Base-by-base conservation (phyloP, 805 yeast genomes). In the Saccharomycopsis capsularis region DNA sequence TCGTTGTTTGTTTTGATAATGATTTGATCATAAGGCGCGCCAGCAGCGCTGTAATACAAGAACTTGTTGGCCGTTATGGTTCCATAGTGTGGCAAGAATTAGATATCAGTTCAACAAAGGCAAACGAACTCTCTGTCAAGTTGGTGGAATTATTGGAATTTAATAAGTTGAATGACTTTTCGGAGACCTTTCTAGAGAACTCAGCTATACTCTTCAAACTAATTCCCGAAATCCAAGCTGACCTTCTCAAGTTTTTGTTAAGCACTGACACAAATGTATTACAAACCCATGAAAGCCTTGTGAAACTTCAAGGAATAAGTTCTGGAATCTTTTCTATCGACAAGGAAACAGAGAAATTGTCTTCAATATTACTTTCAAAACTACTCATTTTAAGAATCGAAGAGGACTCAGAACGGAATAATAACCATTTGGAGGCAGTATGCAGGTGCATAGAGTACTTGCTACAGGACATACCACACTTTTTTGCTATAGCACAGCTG, bases 31-130 rank as follows among this genome's bases (percentile, higher is more conserved):
- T 89, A 4, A 70, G 96, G 48, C 69, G 95, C 50, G 90, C 96
- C 16, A 82, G 90, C 1, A 70, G 87, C 3, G 96, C 97, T 0
- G 91, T 93, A 0, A 58, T 90, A 4, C 97, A 90, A 60, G 98
- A 90, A 58, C 70, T 84, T 15, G 61, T 87, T 2, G 98, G 98
- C 0, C 67, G 97, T 34, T 81, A 79, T 59, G 85, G 85, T 1
- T 65, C 64, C 11, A 29, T 49, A 27, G 49, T 71, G 24, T 65
- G 79, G 57, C 54, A 57, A 40, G 29, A 40, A 13, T 4, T 60
- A 51, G 51, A 55, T 48, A 48, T 60, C 18, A 23, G 45, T 3
- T 53, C 52, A 2, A 34, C 38, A 19, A 49, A 57, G 13, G 55
- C 64, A 15, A 68, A 74, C 7, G 57, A 59, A 5, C 66, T 68